A percentile compares a stretch with the other conserved stretches of the same genome.
These are phyloP conservation scores for Candida sphagnicola DNA, from an alignment of 805 yeast species.

Conservation along the genomic window DNA sequence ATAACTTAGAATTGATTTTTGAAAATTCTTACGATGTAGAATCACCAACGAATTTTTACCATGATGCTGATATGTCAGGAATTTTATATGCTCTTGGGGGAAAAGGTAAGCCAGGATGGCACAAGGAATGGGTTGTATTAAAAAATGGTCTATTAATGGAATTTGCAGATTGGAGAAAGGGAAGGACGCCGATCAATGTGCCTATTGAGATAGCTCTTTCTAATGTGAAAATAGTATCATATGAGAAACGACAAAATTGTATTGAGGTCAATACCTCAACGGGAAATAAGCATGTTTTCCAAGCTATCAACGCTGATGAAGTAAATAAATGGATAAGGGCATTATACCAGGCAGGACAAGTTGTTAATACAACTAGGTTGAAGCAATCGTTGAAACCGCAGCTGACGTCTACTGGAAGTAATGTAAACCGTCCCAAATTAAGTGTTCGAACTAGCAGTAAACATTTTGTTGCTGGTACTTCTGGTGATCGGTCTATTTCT, in stretches of 20 bases:
- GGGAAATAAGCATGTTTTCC: constrained; percentile 65
- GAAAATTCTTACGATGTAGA: constrained; percentile 11
- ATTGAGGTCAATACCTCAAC: constrained; percentile 73
- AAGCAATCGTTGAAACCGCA: constrained; percentile 8
- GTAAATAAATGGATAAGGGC: constrained; percentile 65
- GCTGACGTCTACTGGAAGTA: background rate
- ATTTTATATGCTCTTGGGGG: constrained; percentile 57
- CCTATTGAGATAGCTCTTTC: constrained; percentile 74
- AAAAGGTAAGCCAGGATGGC: constrained; percentile 71
- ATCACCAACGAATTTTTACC: constrained; percentile 14
- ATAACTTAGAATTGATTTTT: constrained; percentile 28
- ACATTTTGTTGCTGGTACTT: constrained; percentile 12
- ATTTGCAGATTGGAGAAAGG: constrained; percentile 77
- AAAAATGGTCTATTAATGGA: constrained; percentile 66
- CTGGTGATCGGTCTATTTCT: constrained; percentile 16
- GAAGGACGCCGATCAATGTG: constrained; percentile 53
- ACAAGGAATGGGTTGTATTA: constrained; percentile 81
- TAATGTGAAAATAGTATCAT: constrained; percentile 46
- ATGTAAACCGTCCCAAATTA: constrained; percentile 2
- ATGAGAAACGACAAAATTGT: constrained; percentile 52
- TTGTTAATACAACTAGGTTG: constrained; percentile 24
- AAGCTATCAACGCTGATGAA: constrained; percentile 68
- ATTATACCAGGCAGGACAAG: constrained; percentile 55
- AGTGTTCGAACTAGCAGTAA: constrained; percentile 8
- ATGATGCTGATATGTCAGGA: constrained; percentile 38